phyloP scores from a whole-genome alignment of 192 early-diverging fungal species.

The Backusella morwellensis region DNA sequence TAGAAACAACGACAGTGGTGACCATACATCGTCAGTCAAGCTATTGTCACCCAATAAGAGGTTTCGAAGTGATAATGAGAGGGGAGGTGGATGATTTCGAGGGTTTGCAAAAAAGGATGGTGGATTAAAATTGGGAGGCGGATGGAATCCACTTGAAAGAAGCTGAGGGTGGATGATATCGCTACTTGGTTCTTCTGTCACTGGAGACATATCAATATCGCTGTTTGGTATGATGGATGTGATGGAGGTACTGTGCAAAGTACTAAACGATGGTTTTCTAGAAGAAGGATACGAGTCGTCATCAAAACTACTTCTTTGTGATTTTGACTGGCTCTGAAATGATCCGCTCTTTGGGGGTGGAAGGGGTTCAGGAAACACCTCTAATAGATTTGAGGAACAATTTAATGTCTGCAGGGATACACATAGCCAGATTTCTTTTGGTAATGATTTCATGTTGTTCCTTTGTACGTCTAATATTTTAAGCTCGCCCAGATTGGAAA shows the following conservation, averaged over 20 bases:
- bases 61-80: slow-evolving; percentile 53
- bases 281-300: not conserved
- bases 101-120: slow-evolving; percentile 49
- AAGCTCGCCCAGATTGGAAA: slow-evolving; percentile 61
- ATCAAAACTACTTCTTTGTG: slow-evolving; percentile 1
- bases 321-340: not conserved
- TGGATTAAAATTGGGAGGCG: slow-evolving; percentile 43
- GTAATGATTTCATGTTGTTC: slow-evolving; percentile 70
- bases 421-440: slow-evolving; percentile 78
- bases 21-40: slow-evolving; percentile 81
- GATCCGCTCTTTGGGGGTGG: slow-evolving; percentile 14
- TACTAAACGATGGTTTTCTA: not conserved
- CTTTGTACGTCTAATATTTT: slow-evolving; percentile 65
- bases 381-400: slow-evolving; percentile 77
- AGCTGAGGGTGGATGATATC: not conserved
- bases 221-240: slow-evolving; percentile 5
- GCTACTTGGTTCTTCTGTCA: not conserved
- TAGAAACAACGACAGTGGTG: slow-evolving; percentile 66
- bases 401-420: slow-evolving; percentile 70
- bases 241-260: not conserved
- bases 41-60: slow-evolving; percentile 81
- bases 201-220: not conserved
- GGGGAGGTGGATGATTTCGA: slow-evolving; percentile 50
- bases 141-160: slow-evolving; percentile 7
- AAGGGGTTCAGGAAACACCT: slow-evolving; percentile 73